Conservation (phyloP, 2,329 filamentous ascomycete genomes). For the Penicillium sp. region DNA sequence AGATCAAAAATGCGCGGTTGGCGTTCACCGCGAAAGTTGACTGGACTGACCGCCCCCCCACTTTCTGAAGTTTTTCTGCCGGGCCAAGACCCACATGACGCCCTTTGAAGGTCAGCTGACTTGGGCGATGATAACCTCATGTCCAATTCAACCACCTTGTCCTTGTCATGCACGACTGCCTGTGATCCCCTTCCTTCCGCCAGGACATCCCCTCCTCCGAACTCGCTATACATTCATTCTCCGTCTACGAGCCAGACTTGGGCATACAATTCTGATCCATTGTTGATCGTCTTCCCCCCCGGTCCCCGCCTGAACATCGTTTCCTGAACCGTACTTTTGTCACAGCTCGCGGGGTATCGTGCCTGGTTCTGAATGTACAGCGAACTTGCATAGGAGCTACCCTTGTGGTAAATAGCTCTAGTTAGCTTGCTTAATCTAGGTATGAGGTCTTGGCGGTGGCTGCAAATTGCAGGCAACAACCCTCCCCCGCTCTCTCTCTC, state of each 20-base stretch:
- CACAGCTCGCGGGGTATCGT: constrained; percentile 9
- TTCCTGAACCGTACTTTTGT: constrained; percentile 17
- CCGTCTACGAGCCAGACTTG: not conserved
- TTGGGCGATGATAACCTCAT: constrained; percentile 32
- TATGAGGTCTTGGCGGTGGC: constrained; percentile 2
- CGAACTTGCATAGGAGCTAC: constrained; percentile 9
- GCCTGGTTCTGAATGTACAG: constrained; percentile 18
- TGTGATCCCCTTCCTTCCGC: constrained; percentile 8
- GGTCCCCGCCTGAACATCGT: constrained; percentile 14
- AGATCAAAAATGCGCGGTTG: constrained; percentile 1
- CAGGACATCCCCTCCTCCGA: not conserved
- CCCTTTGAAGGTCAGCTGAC: constrained; percentile 23
- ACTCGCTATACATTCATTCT: not conserved
- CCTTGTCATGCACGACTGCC: constrained; percentile 9
- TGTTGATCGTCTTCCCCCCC: not conserved
- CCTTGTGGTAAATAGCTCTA: constrained; percentile 14
- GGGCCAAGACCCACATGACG: constrained; percentile 12
- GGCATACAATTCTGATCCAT: not conserved
- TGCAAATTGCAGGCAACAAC: not conserved
- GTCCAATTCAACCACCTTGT: constrained; percentile 11
- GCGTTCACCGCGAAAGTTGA: constrained; percentile 1
- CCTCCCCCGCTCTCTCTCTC: not conserved
- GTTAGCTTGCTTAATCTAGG: constrained; percentile 4
- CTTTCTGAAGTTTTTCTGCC: constrained; percentile 17
- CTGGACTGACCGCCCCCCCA: constrained; percentile 18